Evolutionary conservation across 208 protist species (phyloP), one percentile per base, ranked within the genome.

Genomic region (Herpetomonas samuelpessoai): DNA sequence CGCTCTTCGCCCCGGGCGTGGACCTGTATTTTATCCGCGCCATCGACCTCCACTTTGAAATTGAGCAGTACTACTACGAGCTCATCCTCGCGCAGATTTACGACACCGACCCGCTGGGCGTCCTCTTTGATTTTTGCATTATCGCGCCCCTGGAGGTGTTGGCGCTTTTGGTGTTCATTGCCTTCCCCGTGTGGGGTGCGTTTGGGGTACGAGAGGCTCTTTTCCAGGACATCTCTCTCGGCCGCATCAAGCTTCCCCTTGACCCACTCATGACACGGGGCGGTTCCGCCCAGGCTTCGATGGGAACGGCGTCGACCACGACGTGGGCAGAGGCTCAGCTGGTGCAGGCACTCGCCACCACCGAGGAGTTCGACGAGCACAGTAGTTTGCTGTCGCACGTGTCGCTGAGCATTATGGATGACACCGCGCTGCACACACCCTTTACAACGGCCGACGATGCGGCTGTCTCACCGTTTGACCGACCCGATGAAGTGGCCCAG

Each of bases 1-100:
- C 74, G 24, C 61, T 93, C 35, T 93, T 93, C 67, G 81, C 82
- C 22, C 79, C 79, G 53, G 86, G 86, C n/a, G 86, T 93, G 2
- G 83, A 93, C 24, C 65, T 93, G 6, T 91, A 83, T 60, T 87
- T 86, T 57, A 62, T 89, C 41, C 80, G 83, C 60, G 82, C 76
- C 71, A 66, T 88, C 38, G 78, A 91, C 67, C 48, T 76, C 1
- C 68, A 70, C 45, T 68, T 81, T 64, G 82, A 86, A 27, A 31
- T 66, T 7, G 71, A 79, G 30, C 19, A 55, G 1, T 57, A 55
- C 24, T 87, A 87, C 56, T 89, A 74, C 75, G 64, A 64, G 39
- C 83, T 79, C 56, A 73, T 91, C 28, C 57, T 90, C 18, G 71
- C 70, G 14, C 86, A 86, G 30, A 56, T 85, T 2, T 88, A 83